Evolutionary conservation across 1,139 yeast genomes (phyloP).

Genomic region (Hemisphaericaspora xylofermentans): DNA sequence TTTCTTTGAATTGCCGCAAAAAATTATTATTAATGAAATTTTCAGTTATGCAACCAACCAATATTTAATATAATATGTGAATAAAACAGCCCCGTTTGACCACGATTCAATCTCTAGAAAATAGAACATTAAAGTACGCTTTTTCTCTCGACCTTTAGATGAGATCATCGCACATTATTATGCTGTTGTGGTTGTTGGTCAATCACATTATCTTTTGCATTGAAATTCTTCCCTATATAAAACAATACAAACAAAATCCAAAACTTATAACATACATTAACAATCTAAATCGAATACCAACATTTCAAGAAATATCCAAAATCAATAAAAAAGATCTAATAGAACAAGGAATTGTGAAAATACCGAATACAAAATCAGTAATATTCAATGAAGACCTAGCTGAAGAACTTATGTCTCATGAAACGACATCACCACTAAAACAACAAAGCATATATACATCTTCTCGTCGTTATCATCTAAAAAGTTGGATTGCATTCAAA

Average conservation of each 20-base stretch:
- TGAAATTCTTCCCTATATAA: constrained; percentile 4
- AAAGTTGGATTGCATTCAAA: too few relatives aligned
- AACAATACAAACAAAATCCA: constrained; percentile 1
- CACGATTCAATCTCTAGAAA: not conserved
- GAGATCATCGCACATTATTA: not conserved
- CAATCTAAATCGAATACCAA: not conserved
- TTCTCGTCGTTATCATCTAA: too few relatives aligned
- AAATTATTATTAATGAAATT: not conserved
- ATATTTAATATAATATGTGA: too few relatives aligned
- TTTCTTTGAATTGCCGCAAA: not conserved
- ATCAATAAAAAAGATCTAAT: not conserved
- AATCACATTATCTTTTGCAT: not conserved
- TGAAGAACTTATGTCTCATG: constrained; percentile 1
- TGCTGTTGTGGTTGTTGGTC: not conserved
- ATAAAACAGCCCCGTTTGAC: too few relatives aligned
- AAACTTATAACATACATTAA: constrained; percentile 5
- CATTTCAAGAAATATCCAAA: constrained; percentile 1
- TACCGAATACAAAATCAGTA: constrained; percentile 5
- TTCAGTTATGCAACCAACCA: not conserved
- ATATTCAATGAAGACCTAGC: constrained; percentile 8
- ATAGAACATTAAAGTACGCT: too few relatives aligned
- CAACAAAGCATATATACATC: too few relatives aligned
- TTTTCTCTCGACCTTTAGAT: not conserved
- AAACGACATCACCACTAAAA: too few relatives aligned
- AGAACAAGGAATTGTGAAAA: constrained; percentile 3